Evolutionary conservation across 2,329 filamentous ascomycete genomes (phyloP).

Genomic region (Samsoniella hepiali): DNA sequence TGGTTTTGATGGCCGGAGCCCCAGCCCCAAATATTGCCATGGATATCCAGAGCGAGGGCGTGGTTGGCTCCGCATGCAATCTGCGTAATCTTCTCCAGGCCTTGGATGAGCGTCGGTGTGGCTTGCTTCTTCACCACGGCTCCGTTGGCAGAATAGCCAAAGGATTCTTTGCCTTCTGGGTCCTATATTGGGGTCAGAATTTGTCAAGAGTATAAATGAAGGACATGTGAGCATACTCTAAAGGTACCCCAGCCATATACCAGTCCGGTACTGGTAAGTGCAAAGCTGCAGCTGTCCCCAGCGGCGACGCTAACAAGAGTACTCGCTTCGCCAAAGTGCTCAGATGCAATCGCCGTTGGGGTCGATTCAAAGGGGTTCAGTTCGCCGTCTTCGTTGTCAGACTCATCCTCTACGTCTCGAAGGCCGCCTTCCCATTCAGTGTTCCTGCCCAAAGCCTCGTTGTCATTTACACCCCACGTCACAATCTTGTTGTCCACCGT

Average conservation of each 20-base stretch:
- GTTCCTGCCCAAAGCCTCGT: conserved; percentile 69
- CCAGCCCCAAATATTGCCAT: conserved; percentile 52
- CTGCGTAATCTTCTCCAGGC: conserved; percentile 56
- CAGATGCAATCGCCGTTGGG: conserved; percentile 54
- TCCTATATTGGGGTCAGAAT: conserved; percentile 20
- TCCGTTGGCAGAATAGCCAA: conserved; percentile 43
- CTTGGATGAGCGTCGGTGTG: conserved; percentile 46
- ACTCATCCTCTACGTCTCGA: conserved; percentile 46
- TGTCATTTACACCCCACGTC: conserved; percentile 81
- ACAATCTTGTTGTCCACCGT: conserved; percentile 73
- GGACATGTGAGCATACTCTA: conserved; percentile 43
- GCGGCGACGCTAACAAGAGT: conserved; percentile 57
- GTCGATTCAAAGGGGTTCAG: conserved; percentile 66
- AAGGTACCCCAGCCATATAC: conserved; percentile 80
- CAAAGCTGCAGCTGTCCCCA: conserved; percentile 67
- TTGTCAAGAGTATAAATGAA: background rate
- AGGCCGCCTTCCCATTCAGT: conserved; percentile 59
- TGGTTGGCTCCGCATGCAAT: conserved; percentile 65
- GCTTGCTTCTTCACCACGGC: conserved; percentile 42
- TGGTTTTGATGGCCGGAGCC: conserved; percentile 58
- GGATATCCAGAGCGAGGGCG: conserved; percentile 57
- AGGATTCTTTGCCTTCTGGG: conserved; percentile 42
- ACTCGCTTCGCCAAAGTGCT: conserved; percentile 53
- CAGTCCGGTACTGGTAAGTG: conserved; percentile 62
- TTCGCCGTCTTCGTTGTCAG: conserved; percentile 40